phyloP scores from a whole-genome alignment of 495 filamentous ascomycete species.

The Penicillium parvum region DNA sequence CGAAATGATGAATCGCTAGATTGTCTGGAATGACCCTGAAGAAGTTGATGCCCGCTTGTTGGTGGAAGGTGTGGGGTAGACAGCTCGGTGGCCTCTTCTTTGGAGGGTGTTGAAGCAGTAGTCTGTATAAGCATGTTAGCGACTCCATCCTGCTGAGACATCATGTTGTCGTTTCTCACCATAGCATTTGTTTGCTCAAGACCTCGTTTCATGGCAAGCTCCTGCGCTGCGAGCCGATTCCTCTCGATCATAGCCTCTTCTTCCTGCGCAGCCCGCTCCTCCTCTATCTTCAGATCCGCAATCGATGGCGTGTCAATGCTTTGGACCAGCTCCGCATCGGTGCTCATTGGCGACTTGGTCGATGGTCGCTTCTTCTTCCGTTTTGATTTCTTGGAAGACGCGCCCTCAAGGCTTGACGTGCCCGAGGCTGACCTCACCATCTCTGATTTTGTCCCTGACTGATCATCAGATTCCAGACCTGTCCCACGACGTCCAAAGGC shows the following conservation, averaged over 20 bases:
- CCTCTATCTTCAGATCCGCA: slow-evolving; percentile 70
- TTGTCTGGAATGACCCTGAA: background rate
- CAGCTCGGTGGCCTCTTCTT: slow-evolving; percentile 9
- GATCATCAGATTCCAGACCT: slow-evolving; percentile 59
- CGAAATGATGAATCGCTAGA: slow-evolving; percentile 17
- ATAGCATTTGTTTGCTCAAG: slow-evolving; percentile 31
- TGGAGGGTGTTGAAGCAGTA: slow-evolving; percentile 2
- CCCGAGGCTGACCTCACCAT: slow-evolving; percentile 56
- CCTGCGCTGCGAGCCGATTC: slow-evolving; percentile 66
- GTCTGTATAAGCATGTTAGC: slow-evolving; percentile 15
- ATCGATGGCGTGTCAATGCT: slow-evolving; percentile 50
- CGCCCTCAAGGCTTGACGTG: slow-evolving; percentile 48
- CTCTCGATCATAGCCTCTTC: slow-evolving; percentile 68
- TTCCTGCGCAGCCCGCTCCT: slow-evolving; percentile 59
- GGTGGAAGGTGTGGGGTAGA: slow-evolving; percentile 7
- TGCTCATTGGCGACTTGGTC: slow-evolving; percentile 22
- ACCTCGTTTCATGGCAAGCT: slow-evolving; percentile 67
- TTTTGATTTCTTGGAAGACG: slow-evolving; percentile 45
- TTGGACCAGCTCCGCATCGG: slow-evolving; percentile 22
- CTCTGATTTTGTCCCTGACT: slow-evolving; percentile 64
- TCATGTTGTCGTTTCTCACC: slow-evolving; percentile 2
- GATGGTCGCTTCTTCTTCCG: slow-evolving; percentile 27
- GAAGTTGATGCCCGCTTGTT: slow-evolving; percentile 6
- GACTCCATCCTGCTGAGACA: no score
- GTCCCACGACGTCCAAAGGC: slow-evolving; percentile 64